Conservation (phyloP, 495 filamentous ascomycete genomes). For the Penicillium nucicola region DNA sequence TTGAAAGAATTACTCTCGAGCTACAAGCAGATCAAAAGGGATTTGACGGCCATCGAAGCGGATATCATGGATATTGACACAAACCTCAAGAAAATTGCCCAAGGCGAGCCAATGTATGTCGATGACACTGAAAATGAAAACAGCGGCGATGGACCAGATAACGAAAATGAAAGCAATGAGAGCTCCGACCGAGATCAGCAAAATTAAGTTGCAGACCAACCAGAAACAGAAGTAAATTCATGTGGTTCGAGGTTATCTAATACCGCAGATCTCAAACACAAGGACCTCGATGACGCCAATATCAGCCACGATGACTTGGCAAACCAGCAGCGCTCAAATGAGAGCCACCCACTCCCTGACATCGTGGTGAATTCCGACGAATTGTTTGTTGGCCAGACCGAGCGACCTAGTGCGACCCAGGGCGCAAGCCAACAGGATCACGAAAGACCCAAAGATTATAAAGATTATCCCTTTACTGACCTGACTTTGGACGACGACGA, state of each 20-base stretch:
- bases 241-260: neutral
- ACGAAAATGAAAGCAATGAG: too few relatives aligned
- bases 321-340: neutral
- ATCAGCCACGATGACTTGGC: neutral
- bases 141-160: neutral
- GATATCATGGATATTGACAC: slow-evolving; percentile 1
- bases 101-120: neutral
- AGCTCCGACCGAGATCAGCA: neutral
- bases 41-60: neutral
- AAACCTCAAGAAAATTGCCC: neutral
- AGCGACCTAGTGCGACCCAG: neutral
- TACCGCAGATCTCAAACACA: neutral
- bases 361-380: too few relatives aligned
- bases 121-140: neutral
- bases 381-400: neutral
- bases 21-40: neutral
- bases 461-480: neutral
- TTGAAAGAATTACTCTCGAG: neutral
- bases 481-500: neutral
- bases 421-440: neutral
- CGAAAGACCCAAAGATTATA: neutral
- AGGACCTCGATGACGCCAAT: neutral
- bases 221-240: neutral
- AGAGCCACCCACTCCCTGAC: too few relatives aligned
- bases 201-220: neutral